Conservation (phyloP, 495 filamentous ascomycete species). For the Ramalina intermedia region DNA sequence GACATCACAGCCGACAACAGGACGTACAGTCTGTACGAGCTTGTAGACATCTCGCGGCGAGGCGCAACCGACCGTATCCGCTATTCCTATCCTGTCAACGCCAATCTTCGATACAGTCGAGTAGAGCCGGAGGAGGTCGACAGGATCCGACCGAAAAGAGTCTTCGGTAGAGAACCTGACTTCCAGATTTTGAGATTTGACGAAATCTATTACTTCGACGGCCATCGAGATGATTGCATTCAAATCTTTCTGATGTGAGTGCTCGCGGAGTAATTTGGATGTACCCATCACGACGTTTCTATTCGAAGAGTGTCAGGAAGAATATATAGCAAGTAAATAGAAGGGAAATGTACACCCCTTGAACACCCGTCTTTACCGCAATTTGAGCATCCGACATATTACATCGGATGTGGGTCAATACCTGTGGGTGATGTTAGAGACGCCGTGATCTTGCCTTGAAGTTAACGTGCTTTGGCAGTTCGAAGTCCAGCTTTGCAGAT, state of each 20-base stretch:
- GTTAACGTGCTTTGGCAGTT: not conserved
- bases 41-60: conserved; percentile 26
- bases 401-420: conserved; percentile 55
- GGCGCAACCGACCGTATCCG: conserved; percentile 29
- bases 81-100: conserved; percentile 35
- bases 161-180: conserved; percentile 30
- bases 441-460: not conserved
- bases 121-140: conserved; percentile 33
- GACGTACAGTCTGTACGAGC: conserved; percentile 34
- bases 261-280: conserved; percentile 56
- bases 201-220: conserved; percentile 63
- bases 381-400: conserved; percentile 64
- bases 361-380: conserved; percentile 49
- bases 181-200: conserved; percentile 44
- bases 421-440: conserved; percentile 19
- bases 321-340: too few relatives aligned
- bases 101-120: conserved; percentile 24
- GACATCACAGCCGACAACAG: conserved; percentile 55
- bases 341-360: too few relatives aligned
- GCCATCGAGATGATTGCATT: conserved; percentile 38
- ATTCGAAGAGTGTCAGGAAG: not conserved
- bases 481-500: conserved; percentile 8
- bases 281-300: conserved; percentile 68
- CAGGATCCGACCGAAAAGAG: conserved; percentile 33
- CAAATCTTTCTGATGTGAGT: conserved; percentile 71